A percentile compares a stretch with the other conserved stretches of the same genome.
phyloP scores from a whole-genome alignment of 768 basidiomycete species.

The Tricholoma sp. region DNA sequence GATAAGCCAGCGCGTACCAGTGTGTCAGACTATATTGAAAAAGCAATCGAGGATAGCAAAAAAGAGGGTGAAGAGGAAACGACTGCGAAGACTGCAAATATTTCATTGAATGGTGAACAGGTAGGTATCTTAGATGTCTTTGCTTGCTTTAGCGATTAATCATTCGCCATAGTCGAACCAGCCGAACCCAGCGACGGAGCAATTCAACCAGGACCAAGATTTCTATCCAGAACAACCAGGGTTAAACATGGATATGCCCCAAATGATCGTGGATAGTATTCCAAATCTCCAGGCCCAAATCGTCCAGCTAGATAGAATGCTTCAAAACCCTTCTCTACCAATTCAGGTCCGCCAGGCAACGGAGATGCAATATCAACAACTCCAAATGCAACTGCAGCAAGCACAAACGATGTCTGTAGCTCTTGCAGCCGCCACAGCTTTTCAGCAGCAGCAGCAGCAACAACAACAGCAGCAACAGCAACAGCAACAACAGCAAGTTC shows the following conservation, averaged over 20 bases:
- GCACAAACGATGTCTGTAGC: constrained; percentile 70
- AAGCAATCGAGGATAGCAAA: constrained; percentile 71
- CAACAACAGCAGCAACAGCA: constrained; percentile 48
- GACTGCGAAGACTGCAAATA: constrained; percentile 15
- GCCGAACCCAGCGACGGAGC: constrained; percentile 14
- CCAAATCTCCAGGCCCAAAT: constrained; percentile 85
- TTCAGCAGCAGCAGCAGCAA: constrained; percentile 50
- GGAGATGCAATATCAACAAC: constrained; percentile 77
- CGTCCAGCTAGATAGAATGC: constrained; percentile 70
- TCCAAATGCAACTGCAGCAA: constrained; percentile 75
- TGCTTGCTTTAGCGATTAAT: not conserved
- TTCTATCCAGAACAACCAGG: constrained; percentile 69
- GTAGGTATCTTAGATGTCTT: constrained; percentile 20
- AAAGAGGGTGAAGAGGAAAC: constrained; percentile 52
- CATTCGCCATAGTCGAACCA: constrained; percentile 3
- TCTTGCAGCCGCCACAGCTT: constrained; percentile 50
- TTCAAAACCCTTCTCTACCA: constrained; percentile 75
- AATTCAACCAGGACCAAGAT: constrained; percentile 44
- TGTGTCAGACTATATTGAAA: constrained; percentile 80
- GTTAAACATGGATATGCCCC: constrained; percentile 60
- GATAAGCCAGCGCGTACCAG: constrained; percentile 78
- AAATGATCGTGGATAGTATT: constrained; percentile 69
- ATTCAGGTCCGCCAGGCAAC: constrained; percentile 70
- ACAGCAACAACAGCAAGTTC: constrained; percentile 45
- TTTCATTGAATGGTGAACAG: constrained; percentile 26